Percentiles rank a stretch among this genome's conserved stretches.
phyloP scores from a whole-genome alignment of 495 filamentous ascomycete genomes.

The Tetracladium marchalianum region DNA sequence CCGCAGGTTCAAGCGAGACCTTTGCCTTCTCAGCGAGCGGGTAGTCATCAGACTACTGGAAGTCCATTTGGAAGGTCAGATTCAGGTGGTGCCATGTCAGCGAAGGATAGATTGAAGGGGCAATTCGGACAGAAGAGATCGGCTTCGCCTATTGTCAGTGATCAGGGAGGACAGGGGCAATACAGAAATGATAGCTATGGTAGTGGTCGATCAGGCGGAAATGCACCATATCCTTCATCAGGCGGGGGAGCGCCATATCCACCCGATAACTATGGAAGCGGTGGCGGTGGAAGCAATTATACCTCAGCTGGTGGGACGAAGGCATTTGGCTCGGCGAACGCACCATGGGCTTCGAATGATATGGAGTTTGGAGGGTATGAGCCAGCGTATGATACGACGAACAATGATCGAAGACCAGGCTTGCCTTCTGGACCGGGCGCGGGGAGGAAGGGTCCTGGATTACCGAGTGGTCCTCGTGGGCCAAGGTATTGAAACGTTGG shows the following conservation, averaged over 20 bases:
- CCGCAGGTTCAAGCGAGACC: slow-evolving; percentile 43
- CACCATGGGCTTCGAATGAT: slow-evolving; percentile 35
- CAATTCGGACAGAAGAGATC: slow-evolving; percentile 45
- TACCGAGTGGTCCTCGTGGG: slow-evolving; percentile 40
- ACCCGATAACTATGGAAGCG: slow-evolving; percentile 20
- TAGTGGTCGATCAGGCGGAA: slow-evolving; percentile 12
- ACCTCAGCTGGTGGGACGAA: slow-evolving; percentile 20
- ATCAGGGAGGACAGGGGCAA: slow-evolving; percentile 14
- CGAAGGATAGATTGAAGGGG: slow-evolving; percentile 60
- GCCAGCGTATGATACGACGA: slow-evolving; percentile 17
- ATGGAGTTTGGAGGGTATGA: slow-evolving; percentile 28
- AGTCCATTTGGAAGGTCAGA: slow-evolving; percentile 25
- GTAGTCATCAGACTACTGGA: slow-evolving; percentile 53
- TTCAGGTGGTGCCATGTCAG: slow-evolving; percentile 24
- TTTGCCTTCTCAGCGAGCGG: slow-evolving; percentile 58
- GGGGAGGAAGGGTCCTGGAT: slow-evolving; percentile 29
- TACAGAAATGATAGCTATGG: slow-evolving; percentile 18
- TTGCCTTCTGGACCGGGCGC: slow-evolving; percentile 19
- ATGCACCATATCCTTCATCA: slow-evolving; percentile 8
- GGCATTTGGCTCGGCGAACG: slow-evolving; percentile 36
- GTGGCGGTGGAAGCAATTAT: background rate
- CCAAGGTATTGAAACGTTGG: slow-evolving; percentile 1
- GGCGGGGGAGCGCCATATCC: slow-evolving; percentile 26
- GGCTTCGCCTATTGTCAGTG: slow-evolving; percentile 25
- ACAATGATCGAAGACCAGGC: slow-evolving; percentile 4